Conservation (phyloP, 805 yeast genomes). For the Suhomyces vadensis region DNA sequence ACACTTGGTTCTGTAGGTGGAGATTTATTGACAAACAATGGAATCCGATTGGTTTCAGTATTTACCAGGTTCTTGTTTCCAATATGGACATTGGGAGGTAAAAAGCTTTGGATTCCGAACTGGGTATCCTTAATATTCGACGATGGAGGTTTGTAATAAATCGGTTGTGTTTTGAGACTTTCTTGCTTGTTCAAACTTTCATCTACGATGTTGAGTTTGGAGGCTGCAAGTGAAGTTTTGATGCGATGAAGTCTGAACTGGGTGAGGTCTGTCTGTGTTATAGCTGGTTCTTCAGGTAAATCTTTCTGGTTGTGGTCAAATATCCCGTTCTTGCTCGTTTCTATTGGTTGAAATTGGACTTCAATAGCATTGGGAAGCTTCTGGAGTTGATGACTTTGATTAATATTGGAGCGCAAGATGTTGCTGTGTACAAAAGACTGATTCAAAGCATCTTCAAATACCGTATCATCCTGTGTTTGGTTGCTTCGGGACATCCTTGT, state of each 20-base stretch:
- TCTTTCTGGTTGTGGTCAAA: background rate
- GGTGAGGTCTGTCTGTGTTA: constrained; percentile 1
- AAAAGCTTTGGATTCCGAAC: constrained; percentile 27
- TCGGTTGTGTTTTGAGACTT: constrained; percentile 18
- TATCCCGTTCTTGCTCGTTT: background rate
- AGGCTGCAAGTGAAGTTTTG: constrained; percentile 4
- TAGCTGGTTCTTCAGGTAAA: background rate
- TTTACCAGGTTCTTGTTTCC: background rate
- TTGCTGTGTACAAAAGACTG: constrained; percentile 8
- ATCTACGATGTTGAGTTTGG: background rate
- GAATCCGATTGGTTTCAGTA: constrained; percentile 4
- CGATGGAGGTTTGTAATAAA: constrained; percentile 35
- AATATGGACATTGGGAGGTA: constrained; percentile 24
- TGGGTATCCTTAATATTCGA: constrained; percentile 24
- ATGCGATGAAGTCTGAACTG: constrained; percentile 6
- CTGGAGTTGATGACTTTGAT: constrained; percentile 7
- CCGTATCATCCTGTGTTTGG: constrained; percentile 10
- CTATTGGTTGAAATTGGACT: constrained; percentile 9
- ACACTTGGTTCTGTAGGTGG: background rate
- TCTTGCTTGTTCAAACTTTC: background rate
- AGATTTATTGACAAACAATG: constrained; percentile 7
- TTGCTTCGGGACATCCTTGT: background rate
- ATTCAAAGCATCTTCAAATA: constrained; percentile 17
- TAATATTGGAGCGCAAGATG: background rate
- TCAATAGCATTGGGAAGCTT: constrained; percentile 13